Percentiles rank a stretch among this genome's conserved stretches.
Conservation (phyloP, 2,329 filamentous ascomycete species). For the Fusarium decemcellulare region DNA sequence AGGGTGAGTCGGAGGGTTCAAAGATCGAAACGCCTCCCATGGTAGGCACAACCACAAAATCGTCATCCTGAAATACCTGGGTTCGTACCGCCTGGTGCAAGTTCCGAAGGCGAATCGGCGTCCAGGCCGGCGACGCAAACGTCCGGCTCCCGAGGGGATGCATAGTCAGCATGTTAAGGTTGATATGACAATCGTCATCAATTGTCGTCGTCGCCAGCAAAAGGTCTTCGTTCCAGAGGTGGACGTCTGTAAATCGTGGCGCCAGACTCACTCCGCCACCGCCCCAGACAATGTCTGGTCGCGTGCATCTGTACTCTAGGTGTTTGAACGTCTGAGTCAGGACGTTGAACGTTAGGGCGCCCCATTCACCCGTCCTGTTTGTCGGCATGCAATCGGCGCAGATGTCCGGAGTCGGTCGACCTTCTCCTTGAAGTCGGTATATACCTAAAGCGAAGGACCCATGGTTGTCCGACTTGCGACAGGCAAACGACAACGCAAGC, state of each 20-base stretch:
- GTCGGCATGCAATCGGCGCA: conserved; percentile 17
- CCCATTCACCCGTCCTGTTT: conserved; percentile 28
- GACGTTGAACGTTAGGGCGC: conserved; percentile 36
- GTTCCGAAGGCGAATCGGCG: not conserved
- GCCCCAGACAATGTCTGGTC: conserved; percentile 21
- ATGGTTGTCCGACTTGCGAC: conserved; percentile 27
- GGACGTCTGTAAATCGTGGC: conserved; percentile 1
- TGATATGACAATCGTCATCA: not conserved
- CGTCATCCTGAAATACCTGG: conserved; percentile 35
- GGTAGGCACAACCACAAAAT: conserved; percentile 30
- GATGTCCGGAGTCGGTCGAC: not conserved
- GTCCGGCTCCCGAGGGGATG: conserved; percentile 9
- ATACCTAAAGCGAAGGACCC: conserved; percentile 35
- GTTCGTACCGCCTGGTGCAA: not conserved
- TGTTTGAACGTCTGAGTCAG: conserved; percentile 28
- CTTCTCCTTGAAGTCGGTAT: conserved; percentile 17
- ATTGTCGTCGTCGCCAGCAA: conserved; percentile 7
- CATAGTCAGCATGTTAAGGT: conserved; percentile 9
- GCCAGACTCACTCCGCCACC: not conserved
- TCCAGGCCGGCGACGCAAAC: not conserved
- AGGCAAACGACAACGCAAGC: conserved; percentile 3
- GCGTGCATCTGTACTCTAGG: conserved; percentile 20
- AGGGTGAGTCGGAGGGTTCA: not conserved
- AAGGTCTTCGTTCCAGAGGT: conserved; percentile 34
- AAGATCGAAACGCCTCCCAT: conserved; percentile 22